Conservation (phyloP, 176 grass and related monocot genomes). For the bread wheat (Triticum aestivum) region IWGSC_CS_RefSeq_v2.1 NC_057796.1:101094053-101094552, state of each 20-base stretch:
- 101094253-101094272: slow-evolving; percentile 31
- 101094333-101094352: neutral
- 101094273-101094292: slow-evolving; percentile 1
- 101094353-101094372: neutral
- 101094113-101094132: neutral
- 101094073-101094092: neutral
- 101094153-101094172: slow-evolving; percentile 48
- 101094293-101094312: slow-evolving; percentile 21
- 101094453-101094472: neutral
- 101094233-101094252: slow-evolving; percentile 13
- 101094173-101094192: slow-evolving; percentile 23
- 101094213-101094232: slow-evolving; percentile 22
- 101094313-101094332: slow-evolving; percentile 42
- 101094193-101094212: neutral
- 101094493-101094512: neutral
- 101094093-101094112: slow-evolving; percentile 10
- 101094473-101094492: neutral
- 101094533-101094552: neutral
- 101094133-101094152: slow-evolving; percentile 56
- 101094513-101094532: neutral
- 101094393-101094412: neutral
- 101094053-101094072: neutral
- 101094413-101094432: neutral
- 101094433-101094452: neutral
- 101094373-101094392: neutral